Evolutionary conservation across 345 rosid genomes (phyloP).

Genomic region (Moricandia moricandioides): DNA sequence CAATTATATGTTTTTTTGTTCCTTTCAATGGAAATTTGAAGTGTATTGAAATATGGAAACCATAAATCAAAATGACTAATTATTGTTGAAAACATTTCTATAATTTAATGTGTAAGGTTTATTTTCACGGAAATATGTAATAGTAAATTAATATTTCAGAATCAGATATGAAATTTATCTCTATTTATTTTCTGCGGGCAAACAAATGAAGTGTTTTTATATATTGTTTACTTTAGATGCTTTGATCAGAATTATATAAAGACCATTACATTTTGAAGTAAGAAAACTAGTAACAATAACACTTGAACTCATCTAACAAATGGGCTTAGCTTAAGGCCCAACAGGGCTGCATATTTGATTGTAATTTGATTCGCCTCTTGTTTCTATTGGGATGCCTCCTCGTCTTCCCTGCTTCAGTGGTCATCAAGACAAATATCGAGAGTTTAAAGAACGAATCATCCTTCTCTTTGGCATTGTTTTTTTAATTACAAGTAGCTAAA

Average conservation of each 20-base stretch:
- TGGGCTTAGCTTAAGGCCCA: not conserved
- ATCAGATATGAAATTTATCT: not conserved
- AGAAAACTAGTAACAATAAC: not conserved
- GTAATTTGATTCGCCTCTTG: too few species aligned
- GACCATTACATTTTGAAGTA: not conserved
- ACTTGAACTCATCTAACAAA: too few species aligned
- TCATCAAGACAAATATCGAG: slow-evolving; percentile 27
- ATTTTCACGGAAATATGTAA: not conserved
- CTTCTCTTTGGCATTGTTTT: not conserved
- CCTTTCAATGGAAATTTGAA: slow-evolving; percentile 4
- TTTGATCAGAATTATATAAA: not conserved
- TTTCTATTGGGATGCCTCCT: too few species aligned
- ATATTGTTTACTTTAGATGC: not conserved
- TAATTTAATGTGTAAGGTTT: not conserved
- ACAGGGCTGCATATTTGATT: not conserved
- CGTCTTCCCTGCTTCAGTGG: slow-evolving; percentile 10
- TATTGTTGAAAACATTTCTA: not conserved
- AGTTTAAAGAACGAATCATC: slow-evolving; percentile 21
- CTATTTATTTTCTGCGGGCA: not conserved
- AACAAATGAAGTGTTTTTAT: not conserved
- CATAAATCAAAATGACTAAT: not conserved
- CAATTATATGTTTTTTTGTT: not conserved
- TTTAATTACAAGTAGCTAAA: not conserved
- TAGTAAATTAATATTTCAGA: not conserved
- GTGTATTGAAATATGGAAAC: slow-evolving; percentile 10